phyloP scores from a whole-genome alignment of 225 moss, liverwort and hornwort genomes.

The Thuidium tamariscinum region DNA sequence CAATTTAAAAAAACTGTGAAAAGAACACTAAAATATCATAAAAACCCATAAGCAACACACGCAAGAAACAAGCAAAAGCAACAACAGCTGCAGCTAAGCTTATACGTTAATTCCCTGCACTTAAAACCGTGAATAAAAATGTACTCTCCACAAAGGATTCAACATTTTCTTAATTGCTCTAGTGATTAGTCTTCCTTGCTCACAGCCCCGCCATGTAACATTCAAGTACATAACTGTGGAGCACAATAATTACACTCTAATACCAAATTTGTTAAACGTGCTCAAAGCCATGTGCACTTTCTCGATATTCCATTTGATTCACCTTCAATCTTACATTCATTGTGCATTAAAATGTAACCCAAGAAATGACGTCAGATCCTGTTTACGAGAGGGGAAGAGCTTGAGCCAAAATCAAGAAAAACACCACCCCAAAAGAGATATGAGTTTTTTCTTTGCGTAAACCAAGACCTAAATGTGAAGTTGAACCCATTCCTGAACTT shows the following conservation, averaged over 20 bases:
- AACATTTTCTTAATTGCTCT: neutral
- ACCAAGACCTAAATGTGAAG: neutral
- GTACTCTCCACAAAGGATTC: neutral
- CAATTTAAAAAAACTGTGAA: neutral
- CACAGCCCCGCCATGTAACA: neutral
- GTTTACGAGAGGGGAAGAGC: neutral
- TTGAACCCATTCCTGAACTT: neutral
- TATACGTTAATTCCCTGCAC: neutral
- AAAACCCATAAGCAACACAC: neutral
- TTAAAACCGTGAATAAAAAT: neutral
- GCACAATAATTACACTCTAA: neutral
- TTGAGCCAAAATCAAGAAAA: neutral
- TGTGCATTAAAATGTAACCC: neutral
- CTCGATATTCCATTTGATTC: neutral
- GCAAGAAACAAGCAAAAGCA: neutral
- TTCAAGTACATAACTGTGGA: neutral
- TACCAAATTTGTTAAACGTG: neutral
- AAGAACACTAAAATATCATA: too few species aligned
- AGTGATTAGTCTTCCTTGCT: neutral
- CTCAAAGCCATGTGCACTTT: neutral
- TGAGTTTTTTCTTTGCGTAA: neutral
- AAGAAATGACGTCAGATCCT: neutral
- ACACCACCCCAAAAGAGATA: too few species aligned
- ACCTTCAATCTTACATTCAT: neutral
- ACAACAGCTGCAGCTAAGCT: neutral